Evolutionary conservation across 768 basidiomycete species (phyloP).

Genomic region (Pisolithus marmoratus): DNA sequence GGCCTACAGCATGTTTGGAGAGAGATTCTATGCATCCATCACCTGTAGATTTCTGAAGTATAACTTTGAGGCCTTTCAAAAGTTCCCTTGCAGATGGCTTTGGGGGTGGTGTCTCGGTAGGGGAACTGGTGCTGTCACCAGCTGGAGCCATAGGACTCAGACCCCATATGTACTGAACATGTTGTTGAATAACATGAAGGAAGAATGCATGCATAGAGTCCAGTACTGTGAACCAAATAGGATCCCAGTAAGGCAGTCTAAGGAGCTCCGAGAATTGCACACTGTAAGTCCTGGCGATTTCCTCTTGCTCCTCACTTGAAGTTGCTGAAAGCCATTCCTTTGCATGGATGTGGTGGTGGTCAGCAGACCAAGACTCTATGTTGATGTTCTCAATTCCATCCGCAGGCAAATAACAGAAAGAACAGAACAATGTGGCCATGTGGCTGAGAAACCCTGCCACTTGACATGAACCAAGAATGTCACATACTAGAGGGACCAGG

Average conservation of each 20-base stretch:
- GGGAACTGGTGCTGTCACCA: too few species aligned
- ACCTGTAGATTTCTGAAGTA: too few species aligned
- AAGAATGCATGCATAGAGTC: conserved; percentile 34
- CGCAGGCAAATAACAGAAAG: neutral
- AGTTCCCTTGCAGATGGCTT: too few species aligned
- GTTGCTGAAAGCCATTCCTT: conserved; percentile 18
- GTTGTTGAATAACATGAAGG: conserved; percentile 21
- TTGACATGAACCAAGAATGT: conserved; percentile 28
- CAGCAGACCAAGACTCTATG: neutral
- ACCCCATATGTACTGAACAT: conserved; percentile 16
- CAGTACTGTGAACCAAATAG: conserved; percentile 1
- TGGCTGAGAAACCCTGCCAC: conserved; percentile 17
- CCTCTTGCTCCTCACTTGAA: neutral
- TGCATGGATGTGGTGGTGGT: conserved; percentile 28
- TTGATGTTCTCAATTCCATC: neutral
- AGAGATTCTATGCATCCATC: too few species aligned
- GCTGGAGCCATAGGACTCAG: too few species aligned
- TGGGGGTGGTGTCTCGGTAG: too few species aligned
- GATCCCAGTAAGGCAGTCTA: conserved; percentile 13
- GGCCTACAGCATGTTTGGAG: too few species aligned
- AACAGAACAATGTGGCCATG: neutral
- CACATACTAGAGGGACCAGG: conserved; percentile 30
- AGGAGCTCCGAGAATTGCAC: conserved; percentile 11
- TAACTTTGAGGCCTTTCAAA: too few species aligned
- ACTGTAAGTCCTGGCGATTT: conserved; percentile 3